Percentiles rank a stretch among this genome's conserved stretches.
Conservation (phyloP, 164 flowering plant species). For the Nelumbo lutea region DNA sequence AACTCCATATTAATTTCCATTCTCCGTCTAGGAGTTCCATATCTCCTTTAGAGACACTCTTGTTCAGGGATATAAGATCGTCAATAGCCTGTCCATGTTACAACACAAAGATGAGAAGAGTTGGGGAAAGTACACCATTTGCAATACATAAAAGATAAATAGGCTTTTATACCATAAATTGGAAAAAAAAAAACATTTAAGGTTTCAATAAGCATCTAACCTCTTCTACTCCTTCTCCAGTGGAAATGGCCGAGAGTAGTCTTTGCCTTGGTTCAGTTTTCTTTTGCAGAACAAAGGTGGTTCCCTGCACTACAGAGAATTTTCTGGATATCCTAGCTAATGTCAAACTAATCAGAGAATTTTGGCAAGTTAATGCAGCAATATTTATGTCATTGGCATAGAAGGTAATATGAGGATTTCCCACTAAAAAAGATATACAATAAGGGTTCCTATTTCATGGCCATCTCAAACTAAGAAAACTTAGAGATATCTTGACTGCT, state of each 20-base stretch:
- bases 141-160: not conserved
- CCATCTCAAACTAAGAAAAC: too few relatives aligned
- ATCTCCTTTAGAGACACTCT: constrained; percentile 29
- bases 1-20: constrained; percentile 92
- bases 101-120: not conserved
- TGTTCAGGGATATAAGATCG: constrained; percentile 43
- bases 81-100: constrained; percentile 59
- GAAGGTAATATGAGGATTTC: not conserved
- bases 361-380: not conserved
- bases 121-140: not conserved
- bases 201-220: constrained; percentile 24
- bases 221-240: constrained; percentile 49
- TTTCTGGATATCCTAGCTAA: constrained; percentile 24
- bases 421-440: too few relatives aligned
- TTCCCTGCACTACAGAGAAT: constrained; percentile 87
- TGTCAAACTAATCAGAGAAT: not conserved
- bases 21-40: constrained; percentile 61
- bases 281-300: constrained; percentile 96
- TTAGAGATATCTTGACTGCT: too few relatives aligned
- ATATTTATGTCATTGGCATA: not conserved
- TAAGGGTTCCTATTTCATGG: too few relatives aligned
- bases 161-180: not conserved
- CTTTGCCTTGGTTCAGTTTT: constrained; percentile 72
- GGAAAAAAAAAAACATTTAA: not conserved
- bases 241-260: constrained; percentile 63